Evolutionary conservation across 1,139 yeast genomes (phyloP), one percentile per base, ranked within the genome.

Genomic region (Geotrichum candidum): DNA sequence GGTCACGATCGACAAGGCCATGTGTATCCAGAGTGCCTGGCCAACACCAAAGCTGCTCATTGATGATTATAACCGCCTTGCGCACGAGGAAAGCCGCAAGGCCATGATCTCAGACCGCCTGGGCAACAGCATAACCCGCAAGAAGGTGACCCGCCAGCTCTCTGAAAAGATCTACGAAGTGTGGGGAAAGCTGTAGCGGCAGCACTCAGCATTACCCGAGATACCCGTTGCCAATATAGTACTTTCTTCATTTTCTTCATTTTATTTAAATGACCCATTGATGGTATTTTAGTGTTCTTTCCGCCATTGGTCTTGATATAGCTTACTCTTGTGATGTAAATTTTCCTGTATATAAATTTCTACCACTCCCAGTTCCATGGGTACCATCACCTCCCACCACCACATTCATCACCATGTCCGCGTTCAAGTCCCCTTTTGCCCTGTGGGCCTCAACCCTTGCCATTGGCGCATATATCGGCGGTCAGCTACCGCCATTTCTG

Each of bases 1-100:
- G 0, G 79, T 94, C 0, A 84, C 96, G 0, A 76, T 90, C 53
- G 97, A 92, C 65, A 90, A 88, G 71, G 99, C 99, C 0, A 72
- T 85, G 11, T 84, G 84, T 3, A 84, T 95, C 9, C 98, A 92
- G 72, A 77, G 74, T 56, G 72, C 78, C 54, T 90, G 80, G 68
- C 81, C 82, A 6, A 89, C 96, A 0, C 96, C 96, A 0, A 74
- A 76, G 48, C 70, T 68, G 29, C 76, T 90, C 0, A 64, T 77
- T 41, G 68, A 69, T 22, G 82, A 83, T 0, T 84, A 80, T 65
- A 65, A 69, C 2, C 64, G 65, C 1, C 73, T 76, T 31, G 62
- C 68, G 1, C 61, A 72, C 2, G 74, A 70, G 45, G 65, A 71
- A 4, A 80, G 76, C 27, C 82, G 81, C 62, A 76, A 77, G 53